These are phyloP conservation scores for Mixia osmundae DNA, from an alignment of 1,284 basidiomycete species.

Conservation along the genomic window DNA sequence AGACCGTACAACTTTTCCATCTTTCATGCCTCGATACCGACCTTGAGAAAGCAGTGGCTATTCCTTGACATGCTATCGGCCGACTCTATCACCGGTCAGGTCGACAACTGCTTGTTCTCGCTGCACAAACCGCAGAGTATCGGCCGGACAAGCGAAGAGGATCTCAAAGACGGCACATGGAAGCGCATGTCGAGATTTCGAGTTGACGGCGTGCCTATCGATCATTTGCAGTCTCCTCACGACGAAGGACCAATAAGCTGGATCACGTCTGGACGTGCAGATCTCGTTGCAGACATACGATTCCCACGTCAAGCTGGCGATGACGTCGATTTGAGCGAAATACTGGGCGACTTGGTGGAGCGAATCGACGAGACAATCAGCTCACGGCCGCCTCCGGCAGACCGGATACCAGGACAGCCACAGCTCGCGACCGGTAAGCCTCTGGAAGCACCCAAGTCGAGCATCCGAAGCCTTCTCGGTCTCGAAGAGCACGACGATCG, in stretches of 20 bases:
- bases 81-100: slow-evolving; percentile 86
- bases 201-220: slow-evolving; percentile 89
- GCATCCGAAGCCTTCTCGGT: slow-evolving; percentile 8
- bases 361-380: slow-evolving; percentile 31
- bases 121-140: slow-evolving; percentile 92
- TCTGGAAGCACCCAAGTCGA: slow-evolving; percentile 19
- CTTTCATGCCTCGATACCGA: slow-evolving; percentile 71
- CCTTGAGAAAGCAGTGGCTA: slow-evolving; percentile 76
- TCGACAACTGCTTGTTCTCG: slow-evolving; percentile 93
- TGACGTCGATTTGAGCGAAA: slow-evolving; percentile 42
- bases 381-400: not conserved
- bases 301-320: slow-evolving; percentile 65
- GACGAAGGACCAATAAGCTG: slow-evolving; percentile 73
- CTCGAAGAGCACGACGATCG: slow-evolving; percentile 5
- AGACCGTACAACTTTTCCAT: slow-evolving; percentile 86
- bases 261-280: slow-evolving; percentile 89
- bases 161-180: slow-evolving; percentile 56
- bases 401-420: slow-evolving; percentile 10
- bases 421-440: slow-evolving; percentile 7
- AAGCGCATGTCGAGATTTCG: slow-evolving; percentile 83
- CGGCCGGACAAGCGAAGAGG: slow-evolving; percentile 61
- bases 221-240: slow-evolving; percentile 72
- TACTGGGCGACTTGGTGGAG: slow-evolving; percentile 74
- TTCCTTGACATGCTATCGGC: slow-evolving; percentile 46
- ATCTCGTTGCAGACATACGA: slow-evolving; percentile 91